Base-by-base conservation (phyloP, 2,329 filamentous ascomycete genomes). In the Fusarium vanettenii region DNA sequence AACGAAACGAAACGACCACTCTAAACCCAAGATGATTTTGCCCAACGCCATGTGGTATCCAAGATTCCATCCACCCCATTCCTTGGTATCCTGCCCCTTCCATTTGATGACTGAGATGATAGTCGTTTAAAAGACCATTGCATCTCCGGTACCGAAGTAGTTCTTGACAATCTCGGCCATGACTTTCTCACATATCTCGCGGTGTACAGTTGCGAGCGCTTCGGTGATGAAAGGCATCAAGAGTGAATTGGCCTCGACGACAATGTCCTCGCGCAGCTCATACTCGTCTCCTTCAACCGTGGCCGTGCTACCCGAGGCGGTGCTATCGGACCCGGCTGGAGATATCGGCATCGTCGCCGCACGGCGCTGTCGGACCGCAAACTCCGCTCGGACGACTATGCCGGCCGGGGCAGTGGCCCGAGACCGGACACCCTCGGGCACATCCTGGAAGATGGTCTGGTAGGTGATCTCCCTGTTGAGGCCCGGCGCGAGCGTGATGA, bases 401-500 rank as follows among this genome's bases (percentile, higher is more conserved):
- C 85, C 85, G 27, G 80, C 85, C 4, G 82, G 80, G 6, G 86
- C 85, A 45, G 84, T 80, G 59, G 84, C 86, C 43, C 86, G 81
- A 63, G 83, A 83, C n/a, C 86, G 82, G 33, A 86, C 78, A 57
- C 86, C 86, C 39, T 80, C 77, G 25, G 80, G 79, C 35, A 85
- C 82, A 69, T 78, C 81, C 76, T 87, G 86, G 70, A 87, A 86
- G 31, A 85, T 81, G 69, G 84, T 84, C 6, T 83, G 83, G 67
- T 87, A 84, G 61, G 73, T 74, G 41, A 87, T 81, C 35, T 83
- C 82, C 74, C 84, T 86, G 56, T 75, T 80, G 27, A 86, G 71
- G 55, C 85, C 84, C 1, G 86, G 84, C 8, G 86, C 80, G 27
- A 86, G 74, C 18, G 77, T 78, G 67, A 84, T 76, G 35, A 78